phyloP scores from a whole-genome alignment of 768 basidiomycete genomes.

The Lactifluus hygrophoroides region DNA sequence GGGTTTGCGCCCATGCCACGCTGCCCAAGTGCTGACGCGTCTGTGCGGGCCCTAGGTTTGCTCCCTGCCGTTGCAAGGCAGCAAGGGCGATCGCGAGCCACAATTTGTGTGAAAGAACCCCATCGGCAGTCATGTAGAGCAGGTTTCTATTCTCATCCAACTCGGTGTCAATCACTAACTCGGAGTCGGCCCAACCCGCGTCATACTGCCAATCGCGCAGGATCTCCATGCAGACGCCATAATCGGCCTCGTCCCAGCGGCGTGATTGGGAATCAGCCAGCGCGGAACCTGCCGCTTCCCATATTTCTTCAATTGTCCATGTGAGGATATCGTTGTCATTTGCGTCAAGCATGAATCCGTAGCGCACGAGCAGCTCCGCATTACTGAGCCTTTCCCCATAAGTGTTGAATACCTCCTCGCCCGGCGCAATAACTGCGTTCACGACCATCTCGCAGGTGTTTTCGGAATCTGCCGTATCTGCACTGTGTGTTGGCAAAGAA shows the following conservation, averaged over 20 bases:
- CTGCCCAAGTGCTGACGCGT: neutral
- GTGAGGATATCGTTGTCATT: conserved; percentile 57
- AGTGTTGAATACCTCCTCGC: conserved; percentile 64
- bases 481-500: neutral
- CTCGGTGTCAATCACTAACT: conserved; percentile 12
- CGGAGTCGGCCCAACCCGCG: conserved; percentile 15
- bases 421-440: conserved; percentile 39
- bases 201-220: conserved; percentile 15
- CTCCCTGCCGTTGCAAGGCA: neutral
- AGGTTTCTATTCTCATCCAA: neutral
- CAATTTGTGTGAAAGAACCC: conserved; percentile 15
- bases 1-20: conserved; percentile 8
- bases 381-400: conserved; percentile 63
- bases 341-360: conserved; percentile 67
- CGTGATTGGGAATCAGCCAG: neutral
- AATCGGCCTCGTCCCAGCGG: conserved; percentile 1
- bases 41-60: neutral
- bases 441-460: conserved; percentile 58
- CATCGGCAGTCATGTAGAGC: conserved; percentile 19
- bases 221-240: conserved; percentile 14
- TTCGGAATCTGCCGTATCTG: conserved; percentile 11
- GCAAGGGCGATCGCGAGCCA: conserved; percentile 16
- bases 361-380: conserved; percentile 54
- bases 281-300: conserved; percentile 21
- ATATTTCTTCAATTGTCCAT: conserved; percentile 21